Conservation (phyloP, 345 rosid species). For the Populus nigra region DNA sequence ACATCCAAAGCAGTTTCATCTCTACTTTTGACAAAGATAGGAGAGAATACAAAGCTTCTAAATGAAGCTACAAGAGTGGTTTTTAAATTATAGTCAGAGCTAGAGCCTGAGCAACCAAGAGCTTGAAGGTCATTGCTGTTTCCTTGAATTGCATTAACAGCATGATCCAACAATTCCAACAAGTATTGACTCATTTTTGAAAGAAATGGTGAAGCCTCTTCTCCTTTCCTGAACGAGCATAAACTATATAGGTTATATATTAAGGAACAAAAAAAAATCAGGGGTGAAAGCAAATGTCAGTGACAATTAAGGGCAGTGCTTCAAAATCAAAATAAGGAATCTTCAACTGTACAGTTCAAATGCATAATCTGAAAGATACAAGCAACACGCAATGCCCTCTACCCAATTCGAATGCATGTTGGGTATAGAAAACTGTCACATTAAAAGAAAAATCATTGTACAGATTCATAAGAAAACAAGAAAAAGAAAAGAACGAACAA, state of each 20-base stretch:
- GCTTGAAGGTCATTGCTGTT: constrained; percentile 41
- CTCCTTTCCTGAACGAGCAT: constrained; percentile 49
- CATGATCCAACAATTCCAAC: constrained; percentile 56
- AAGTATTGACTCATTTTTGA: constrained; percentile 53
- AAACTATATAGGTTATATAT: constrained; percentile 12
- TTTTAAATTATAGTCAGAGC: constrained; percentile 40
- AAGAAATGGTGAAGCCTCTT: constrained; percentile 50
- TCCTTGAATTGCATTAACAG: constrained; percentile 41
- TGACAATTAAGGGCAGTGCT: not conserved
- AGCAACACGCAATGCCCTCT: not conserved
- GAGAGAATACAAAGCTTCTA: constrained; percentile 56
- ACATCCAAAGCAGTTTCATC: constrained; percentile 37
- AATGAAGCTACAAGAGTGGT: constrained; percentile 52
- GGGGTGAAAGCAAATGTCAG: not conserved
- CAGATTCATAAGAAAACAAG: not conserved
- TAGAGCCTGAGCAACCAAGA: constrained; percentile 47
- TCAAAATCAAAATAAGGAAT: constrained; percentile 2
- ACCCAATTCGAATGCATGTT: not conserved
- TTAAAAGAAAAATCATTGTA: not conserved
- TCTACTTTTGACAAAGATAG: constrained; percentile 44
- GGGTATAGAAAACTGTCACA: not conserved
- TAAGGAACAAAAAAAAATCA: not conserved
- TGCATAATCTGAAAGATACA: not conserved
- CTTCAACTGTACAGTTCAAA: not conserved
- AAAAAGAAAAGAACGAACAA: no score